Evolutionary conservation across 2,329 filamentous ascomycete genomes (phyloP).

Genomic region (Phyllachora maydis): DNA sequence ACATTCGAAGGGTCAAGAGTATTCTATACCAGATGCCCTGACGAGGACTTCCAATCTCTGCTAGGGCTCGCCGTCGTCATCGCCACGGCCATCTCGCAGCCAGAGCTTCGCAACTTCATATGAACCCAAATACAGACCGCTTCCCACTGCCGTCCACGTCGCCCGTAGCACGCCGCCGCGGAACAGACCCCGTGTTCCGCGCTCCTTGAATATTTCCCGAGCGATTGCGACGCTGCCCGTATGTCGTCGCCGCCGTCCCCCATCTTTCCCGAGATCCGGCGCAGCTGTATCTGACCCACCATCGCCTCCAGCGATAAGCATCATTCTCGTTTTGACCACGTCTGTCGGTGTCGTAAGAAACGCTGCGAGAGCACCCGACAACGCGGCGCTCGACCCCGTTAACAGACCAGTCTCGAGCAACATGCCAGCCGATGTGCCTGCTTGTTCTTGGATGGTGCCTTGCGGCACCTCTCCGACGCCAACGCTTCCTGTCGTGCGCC

Average conservation of each 20-base stretch:
- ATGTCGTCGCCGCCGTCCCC: conserved; percentile 9
- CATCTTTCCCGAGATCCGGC: conserved; percentile 9
- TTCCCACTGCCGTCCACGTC: conserved; percentile 65
- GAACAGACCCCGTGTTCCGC: conserved; percentile 57
- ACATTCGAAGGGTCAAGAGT: no score
- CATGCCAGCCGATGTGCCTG: conserved; percentile 1
- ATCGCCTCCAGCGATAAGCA: conserved; percentile 40
- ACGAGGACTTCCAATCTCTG: no score
- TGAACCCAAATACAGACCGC: conserved; percentile 66
- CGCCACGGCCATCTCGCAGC: conserved; percentile 17
- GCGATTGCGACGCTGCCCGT: conserved; percentile 36
- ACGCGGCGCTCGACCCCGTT: conserved; percentile 53
- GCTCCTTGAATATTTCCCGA: conserved; percentile 40
- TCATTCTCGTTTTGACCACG: conserved; percentile 77
- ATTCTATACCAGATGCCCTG: conserved; percentile 1
- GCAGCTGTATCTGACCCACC: conserved; percentile 4
- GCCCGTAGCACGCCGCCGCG: conserved; percentile 53
- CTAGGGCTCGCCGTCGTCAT: no score
- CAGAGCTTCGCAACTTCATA: conserved; percentile 65
- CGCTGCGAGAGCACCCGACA: conserved; percentile 55
- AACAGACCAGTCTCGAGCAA: conserved; percentile 50
- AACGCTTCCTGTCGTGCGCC: conserved; percentile 13
- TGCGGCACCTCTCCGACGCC: conserved; percentile 7
- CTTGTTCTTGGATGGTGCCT: conserved; percentile 3
- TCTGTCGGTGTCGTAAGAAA: conserved; percentile 77